These are phyloP conservation scores for Fonsecaea nubica DNA, from an alignment of 2,329 filamentous ascomycete species.

Conservation along the genomic window DNA sequence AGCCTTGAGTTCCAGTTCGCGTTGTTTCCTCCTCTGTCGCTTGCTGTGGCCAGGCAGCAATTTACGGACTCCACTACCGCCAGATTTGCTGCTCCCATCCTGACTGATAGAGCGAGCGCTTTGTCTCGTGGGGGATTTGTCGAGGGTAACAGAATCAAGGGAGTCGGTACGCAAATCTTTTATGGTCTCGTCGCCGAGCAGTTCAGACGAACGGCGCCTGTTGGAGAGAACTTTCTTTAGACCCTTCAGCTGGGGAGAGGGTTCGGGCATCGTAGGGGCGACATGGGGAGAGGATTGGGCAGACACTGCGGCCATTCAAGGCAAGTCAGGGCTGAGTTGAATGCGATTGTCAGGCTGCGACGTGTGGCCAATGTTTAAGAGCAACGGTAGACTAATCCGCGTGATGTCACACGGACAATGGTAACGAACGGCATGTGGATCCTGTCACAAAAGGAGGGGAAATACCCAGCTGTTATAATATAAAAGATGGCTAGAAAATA, in stretches of 20 bases:
- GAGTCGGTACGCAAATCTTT: slow-evolving; percentile 44
- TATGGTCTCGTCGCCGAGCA: slow-evolving; percentile 41
- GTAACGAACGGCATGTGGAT: slow-evolving; percentile 18
- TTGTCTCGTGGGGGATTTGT: slow-evolving; percentile 43
- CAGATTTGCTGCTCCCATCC: slow-evolving; percentile 49
- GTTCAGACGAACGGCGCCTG: slow-evolving; percentile 45
- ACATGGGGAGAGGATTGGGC: slow-evolving; percentile 33
- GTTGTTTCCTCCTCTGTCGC: slow-evolving; percentile 52
- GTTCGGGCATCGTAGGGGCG: slow-evolving; percentile 36
- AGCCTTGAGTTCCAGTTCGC: slow-evolving; percentile 38
- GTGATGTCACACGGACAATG: slow-evolving; percentile 20
- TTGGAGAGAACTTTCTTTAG: slow-evolving; percentile 47
- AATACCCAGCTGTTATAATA: slow-evolving; percentile 5
- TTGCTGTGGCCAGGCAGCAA: slow-evolving; percentile 54
- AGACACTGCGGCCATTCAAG: slow-evolving; percentile 37
- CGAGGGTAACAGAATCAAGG: slow-evolving; percentile 47
- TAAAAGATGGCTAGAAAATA: slow-evolving; percentile 7
- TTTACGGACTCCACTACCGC: slow-evolving; percentile 58
- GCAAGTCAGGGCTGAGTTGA: not conserved
- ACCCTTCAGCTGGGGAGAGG: slow-evolving; percentile 44
- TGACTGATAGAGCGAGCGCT: slow-evolving; percentile 48
- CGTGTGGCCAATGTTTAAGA: slow-evolving; percentile 12
- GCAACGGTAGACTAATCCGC: slow-evolving; percentile 5
- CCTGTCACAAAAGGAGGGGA: slow-evolving; percentile 7
- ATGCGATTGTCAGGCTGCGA: not conserved